Evolutionary conservation across 106 monocot genomes (phyloP), one percentile per base, ranked within the genome.

Genomic region (Apostasia ramifera): DNA sequence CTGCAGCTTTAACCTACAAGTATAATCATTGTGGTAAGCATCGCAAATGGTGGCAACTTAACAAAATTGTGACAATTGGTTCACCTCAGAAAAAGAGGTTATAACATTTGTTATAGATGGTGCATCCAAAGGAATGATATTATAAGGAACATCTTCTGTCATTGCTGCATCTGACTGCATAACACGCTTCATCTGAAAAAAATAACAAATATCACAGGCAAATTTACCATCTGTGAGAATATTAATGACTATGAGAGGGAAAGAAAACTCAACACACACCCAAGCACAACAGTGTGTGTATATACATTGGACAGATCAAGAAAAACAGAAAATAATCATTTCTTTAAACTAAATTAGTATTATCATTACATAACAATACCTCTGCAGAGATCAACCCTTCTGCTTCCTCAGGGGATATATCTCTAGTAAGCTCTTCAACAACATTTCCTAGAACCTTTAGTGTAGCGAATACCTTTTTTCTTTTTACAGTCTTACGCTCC

Each of bases 111-210:
- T 84, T 13, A 65, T 71, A 46, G 88, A 86, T 49, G 86, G 89
- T 57, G 78, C 71, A 82, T 95, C 95, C 66, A 95, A 52, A 45
- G 95, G 95, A 75, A 95, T 84, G 68, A 95, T 91, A 59, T 95
- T 95, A 83, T 91, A 95, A 69, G 91, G 76, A 75, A 88, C 54
- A 76, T 95, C 91, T 57, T 95, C 95, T 48, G 88, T 77, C 88
- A 85, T 81, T 53, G 85, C 88, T 13, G 94, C 91, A 91, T 95
- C 94, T 9, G 82, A 86, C 76, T 88, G 79, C 83, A 91, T 91
- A 53, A 95, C 83, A 6, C 68, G 68, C 79, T 91, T 91, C 85
- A 88, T 77, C 91, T 95, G 77, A 66, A 81, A 49, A 53, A 60
- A 42, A 61, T 46, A 72, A 64, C 51, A 6, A 3, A 37, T 4